Evolutionary conservation across 352 stramenopile species (phyloP), one percentile per base, ranked within the genome.

Genomic region (Lagenidium giganteum): DNA sequence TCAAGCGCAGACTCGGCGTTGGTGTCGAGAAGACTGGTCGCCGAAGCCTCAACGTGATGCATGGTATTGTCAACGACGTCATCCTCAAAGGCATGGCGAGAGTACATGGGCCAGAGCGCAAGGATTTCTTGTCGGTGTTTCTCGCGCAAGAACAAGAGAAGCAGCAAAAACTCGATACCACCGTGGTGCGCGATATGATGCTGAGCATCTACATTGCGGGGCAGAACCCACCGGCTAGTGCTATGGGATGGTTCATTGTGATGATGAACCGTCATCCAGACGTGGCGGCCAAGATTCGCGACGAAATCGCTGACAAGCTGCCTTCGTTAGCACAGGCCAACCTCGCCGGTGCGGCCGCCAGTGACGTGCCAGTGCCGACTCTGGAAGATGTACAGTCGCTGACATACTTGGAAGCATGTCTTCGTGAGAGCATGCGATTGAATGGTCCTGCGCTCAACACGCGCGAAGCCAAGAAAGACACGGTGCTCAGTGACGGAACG

Each of bases 201-300:
- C 62, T 95, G 30, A 85, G 68, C 49, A 90, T 95, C 34, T 54
- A 94, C 25, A 60, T 83, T 14, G 83, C 81, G 30, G 81, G 81
- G 1, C 53, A 0, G 83, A 88, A 42, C 89, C 84, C 8, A 95
- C 83, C 0, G 70, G 78, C 2, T 61, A 81, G 40, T 79, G 60
- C 8, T 61, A 64, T 95, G 36, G 53, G 59, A 4, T 95, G 84
- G 83, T 72, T 87, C 27, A 39, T 94, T 20, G 70, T 90, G 26
- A 75, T 89, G 57, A 57, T 95, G 39, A 79, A 70, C 24, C 62
- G 65, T 4, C 59, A 95, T 42, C 79, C 73, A 3, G 26, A 69
- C 0, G 63, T 72, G 2, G 28, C 58, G 23, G 17, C 42, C 1
- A 61, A 67, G 21, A 48, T 75, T 7, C 14, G 47, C 23, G n/a